These are phyloP conservation scores for Chaetoscypha palmicola DNA, from an alignment of 2,329 filamentous ascomycete species.

Conservation along the genomic window DNA sequence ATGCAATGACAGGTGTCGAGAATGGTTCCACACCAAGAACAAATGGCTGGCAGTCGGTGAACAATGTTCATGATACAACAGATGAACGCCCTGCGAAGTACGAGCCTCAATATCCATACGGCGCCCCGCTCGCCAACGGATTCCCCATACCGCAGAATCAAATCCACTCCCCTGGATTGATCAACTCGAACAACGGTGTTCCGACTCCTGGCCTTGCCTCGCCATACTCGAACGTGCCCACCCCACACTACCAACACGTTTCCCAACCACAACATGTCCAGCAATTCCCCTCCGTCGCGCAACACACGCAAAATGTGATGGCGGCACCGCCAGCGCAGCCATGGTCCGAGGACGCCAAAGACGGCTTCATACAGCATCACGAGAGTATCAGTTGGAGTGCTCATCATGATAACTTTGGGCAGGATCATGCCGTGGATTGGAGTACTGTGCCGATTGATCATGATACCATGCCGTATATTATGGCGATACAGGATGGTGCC, in stretches of 20 bases:
- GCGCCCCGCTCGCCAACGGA: conserved; percentile 7
- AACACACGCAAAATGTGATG: neutral
- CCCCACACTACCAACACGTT: conserved; percentile 11
- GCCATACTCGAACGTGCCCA: conserved; percentile 16
- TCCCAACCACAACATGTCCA: neutral
- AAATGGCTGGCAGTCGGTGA: conserved; percentile 23
- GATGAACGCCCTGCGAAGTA: conserved; percentile 24
- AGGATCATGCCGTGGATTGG: too few species aligned
- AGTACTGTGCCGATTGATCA: too few species aligned
- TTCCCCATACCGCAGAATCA: conserved; percentile 18
- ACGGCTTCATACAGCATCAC: neutral
- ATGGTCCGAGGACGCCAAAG: neutral
- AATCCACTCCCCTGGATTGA: conserved; percentile 4
- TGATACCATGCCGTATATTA: too few species aligned
- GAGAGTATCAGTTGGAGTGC: neutral
- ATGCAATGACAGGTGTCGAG: conserved; percentile 29
- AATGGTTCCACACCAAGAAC: conserved; percentile 16
- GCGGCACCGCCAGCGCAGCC: neutral
- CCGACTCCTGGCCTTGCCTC: conserved; percentile 22
- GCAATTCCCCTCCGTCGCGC: neutral
- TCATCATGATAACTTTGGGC: neutral
- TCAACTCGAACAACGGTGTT: conserved; percentile 26
- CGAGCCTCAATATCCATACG: conserved; percentile 16
- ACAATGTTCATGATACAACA: conserved; percentile 22
- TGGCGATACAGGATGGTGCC: too few species aligned